Percentiles rank a stretch among this genome's conserved stretches.
Evolutionary conservation across 768 basidiomycete species (phyloP).

Genomic region (Mycena latifolia): DNA sequence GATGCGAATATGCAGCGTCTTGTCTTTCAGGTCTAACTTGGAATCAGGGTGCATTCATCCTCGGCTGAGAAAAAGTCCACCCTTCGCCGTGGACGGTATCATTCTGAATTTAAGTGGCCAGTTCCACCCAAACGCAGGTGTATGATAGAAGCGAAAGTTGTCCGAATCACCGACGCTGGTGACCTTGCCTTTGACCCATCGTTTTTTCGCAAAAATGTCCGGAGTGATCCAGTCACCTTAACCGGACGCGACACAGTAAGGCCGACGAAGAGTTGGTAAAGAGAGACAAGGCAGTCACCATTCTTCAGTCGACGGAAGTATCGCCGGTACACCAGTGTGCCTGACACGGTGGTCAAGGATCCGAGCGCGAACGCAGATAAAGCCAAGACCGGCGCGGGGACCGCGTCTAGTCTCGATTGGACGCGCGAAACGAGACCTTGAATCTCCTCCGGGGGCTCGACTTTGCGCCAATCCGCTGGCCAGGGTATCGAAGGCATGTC

Average conservation of each 20-base stretch:
- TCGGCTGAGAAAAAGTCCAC: conserved; percentile 45
- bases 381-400: conserved; percentile 45
- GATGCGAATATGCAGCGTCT: conserved; percentile 90
- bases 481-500: conserved; percentile 25
- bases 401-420: conserved; percentile 38
- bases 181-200: conserved; percentile 85
- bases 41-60: conserved; percentile 2
- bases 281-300: conserved; percentile 52
- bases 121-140: conserved; percentile 79
- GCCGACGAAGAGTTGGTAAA: not conserved
- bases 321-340: conserved; percentile 56
- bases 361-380: conserved; percentile 57
- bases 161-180: conserved; percentile 92
- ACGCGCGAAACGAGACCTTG: conserved; percentile 24
- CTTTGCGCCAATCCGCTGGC: conserved; percentile 27
- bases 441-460: conserved; percentile 24
- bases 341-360: conserved; percentile 48
- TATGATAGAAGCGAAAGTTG: conserved; percentile 91
- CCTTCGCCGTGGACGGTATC: conserved; percentile 71
- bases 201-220: conserved; percentile 63
- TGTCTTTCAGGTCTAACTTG: conserved; percentile 73
- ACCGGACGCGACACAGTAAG: not conserved
- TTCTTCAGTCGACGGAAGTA: conserved; percentile 72
- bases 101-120: conserved; percentile 79
- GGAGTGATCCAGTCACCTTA: conserved; percentile 77